phyloP scores from a whole-genome alignment of 345 rosid genomes.

The Clarkia xantiana region DNA sequence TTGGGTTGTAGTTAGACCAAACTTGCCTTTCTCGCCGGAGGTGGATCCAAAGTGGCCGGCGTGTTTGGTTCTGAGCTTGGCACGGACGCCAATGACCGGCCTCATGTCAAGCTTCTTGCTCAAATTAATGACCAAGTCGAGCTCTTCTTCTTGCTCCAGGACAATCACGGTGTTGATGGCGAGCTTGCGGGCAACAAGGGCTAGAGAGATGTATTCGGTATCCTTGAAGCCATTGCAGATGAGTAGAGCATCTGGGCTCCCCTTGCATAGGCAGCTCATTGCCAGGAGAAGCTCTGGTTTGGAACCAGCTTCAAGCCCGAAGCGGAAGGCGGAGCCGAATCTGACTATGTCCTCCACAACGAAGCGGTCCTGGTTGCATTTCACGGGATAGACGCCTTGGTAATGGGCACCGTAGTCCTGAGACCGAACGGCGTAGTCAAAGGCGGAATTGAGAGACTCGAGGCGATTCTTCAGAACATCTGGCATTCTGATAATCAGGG shows the following conservation, averaged over 20 bases:
- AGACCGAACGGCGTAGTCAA: slow-evolving; percentile 50
- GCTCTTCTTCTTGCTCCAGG: slow-evolving; percentile 83
- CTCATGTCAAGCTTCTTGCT: slow-evolving; percentile 45
- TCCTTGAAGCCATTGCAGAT: slow-evolving; percentile 91
- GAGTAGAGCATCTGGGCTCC: slow-evolving; percentile 45
- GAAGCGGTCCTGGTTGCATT: slow-evolving; percentile 89
- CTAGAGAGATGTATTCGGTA: slow-evolving; percentile 61
- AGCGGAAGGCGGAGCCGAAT: slow-evolving; percentile 60
- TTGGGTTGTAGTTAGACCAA: slow-evolving; percentile 64
- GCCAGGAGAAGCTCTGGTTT: slow-evolving; percentile 88
- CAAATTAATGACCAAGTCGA: slow-evolving; percentile 50
- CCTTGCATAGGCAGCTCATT: slow-evolving; percentile 73
- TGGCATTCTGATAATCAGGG: slow-evolving; percentile 61
- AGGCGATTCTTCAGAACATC: slow-evolving; percentile 79
- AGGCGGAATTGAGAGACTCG: slow-evolving; percentile 61
- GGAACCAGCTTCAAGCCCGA: slow-evolving; percentile 90
- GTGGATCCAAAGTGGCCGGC: slow-evolving; percentile 89
- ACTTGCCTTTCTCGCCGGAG: slow-evolving; percentile 87
- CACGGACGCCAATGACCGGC: slow-evolving; percentile 68
- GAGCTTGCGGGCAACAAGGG: slow-evolving; percentile 54
- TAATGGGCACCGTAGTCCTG: slow-evolving; percentile 52
- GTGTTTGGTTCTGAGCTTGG: slow-evolving; percentile 78
- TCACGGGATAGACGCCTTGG: slow-evolving; percentile 91
- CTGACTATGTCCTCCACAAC: slow-evolving; percentile 73
- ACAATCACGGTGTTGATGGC: slow-evolving; percentile 68